Conservation (phyloP, 176 grass and related monocot genomes). For the Tillandsia fasciculata region DNA sequence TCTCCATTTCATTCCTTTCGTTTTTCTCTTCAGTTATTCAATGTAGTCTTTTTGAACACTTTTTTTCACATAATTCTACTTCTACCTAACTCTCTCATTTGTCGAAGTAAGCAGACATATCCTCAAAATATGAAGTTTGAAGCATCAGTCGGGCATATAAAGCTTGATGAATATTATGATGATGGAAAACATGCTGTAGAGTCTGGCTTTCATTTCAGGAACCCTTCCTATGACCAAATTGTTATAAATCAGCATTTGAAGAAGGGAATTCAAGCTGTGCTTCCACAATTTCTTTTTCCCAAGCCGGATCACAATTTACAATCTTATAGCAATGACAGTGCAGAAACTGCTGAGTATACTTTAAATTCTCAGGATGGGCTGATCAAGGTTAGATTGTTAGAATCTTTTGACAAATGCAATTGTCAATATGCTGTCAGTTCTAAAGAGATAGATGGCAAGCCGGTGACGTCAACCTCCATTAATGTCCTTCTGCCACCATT, state of each 20-base stretch:
- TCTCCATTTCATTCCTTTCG: neutral
- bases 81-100: slow-evolving; percentile 15
- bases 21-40: slow-evolving; percentile 2
- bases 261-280: slow-evolving; percentile 55
- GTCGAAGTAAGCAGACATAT: slow-evolving; percentile 66
- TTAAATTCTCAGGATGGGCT: slow-evolving; percentile 28
- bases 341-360: slow-evolving; percentile 27
- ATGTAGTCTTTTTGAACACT: neutral
- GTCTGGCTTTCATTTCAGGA: neutral
- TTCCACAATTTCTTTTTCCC: slow-evolving; percentile 51
- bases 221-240: slow-evolving; percentile 10
- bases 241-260: slow-evolving; percentile 61
- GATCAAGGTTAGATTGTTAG: slow-evolving; percentile 62
- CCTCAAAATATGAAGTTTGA: slow-evolving; percentile 58
- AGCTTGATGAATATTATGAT: slow-evolving; percentile 64
- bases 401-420: slow-evolving; percentile 63
- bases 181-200: slow-evolving; percentile 22
- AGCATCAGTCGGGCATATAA: slow-evolving; percentile 47
- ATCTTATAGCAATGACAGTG: neutral
- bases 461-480: slow-evolving; percentile 45
- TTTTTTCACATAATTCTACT: slow-evolving; percentile 8
- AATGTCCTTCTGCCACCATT: slow-evolving; percentile 55
- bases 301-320: slow-evolving; percentile 25
- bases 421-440: slow-evolving; percentile 50
- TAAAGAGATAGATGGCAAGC: slow-evolving; percentile 45